These are phyloP conservation scores for Trichosporon inkin DNA, from an alignment of 1,284 basidiomycete species.

Conservation along the genomic window DNA sequence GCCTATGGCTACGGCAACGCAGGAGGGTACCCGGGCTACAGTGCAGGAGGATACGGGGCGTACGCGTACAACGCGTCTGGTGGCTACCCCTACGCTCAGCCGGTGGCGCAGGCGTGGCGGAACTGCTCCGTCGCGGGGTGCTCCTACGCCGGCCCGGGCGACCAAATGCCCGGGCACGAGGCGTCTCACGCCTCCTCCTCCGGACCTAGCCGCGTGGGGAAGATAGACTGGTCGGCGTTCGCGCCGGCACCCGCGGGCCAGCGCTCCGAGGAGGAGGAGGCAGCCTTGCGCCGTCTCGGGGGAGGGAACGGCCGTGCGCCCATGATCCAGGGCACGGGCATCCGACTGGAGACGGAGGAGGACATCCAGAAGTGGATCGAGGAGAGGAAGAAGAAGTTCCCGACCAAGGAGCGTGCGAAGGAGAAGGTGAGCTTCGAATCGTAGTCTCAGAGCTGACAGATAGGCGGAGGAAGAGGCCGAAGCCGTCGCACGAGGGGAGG, in stretches of 20 bases:
- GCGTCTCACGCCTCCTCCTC: conserved; percentile 83
- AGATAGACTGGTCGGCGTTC: conserved; percentile 1
- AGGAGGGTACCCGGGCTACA: conserved; percentile 11
- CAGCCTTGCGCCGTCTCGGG: conserved; percentile 60
- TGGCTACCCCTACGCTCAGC: background rate
- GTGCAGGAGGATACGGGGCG: background rate
- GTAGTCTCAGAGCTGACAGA: background rate
- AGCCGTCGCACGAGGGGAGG: conserved; percentile 70
- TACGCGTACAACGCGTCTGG: conserved; percentile 7
- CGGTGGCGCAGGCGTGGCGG: background rate
- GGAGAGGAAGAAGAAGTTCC: conserved; percentile 79
- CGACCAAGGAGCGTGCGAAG: conserved; percentile 62
- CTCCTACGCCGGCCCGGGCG: conserved; percentile 65
- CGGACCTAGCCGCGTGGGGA: background rate
- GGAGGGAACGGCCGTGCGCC: conserved; percentile 46
- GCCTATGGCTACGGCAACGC: conserved; percentile 1
- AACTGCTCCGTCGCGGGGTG: background rate
- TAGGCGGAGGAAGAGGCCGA: conserved; percentile 65
- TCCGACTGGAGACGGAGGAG: conserved; percentile 73
- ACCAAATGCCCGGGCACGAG: conserved; percentile 76
- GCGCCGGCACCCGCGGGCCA: conserved; percentile 54
- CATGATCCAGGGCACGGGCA: conserved; percentile 73
- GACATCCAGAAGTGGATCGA: conserved; percentile 76
- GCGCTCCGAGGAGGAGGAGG: conserved; percentile 60
- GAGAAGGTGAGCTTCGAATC: conserved; percentile 58